Conservation (phyloP, 768 basidiomycete genomes). For the Tylopilus intermedius region DNA sequence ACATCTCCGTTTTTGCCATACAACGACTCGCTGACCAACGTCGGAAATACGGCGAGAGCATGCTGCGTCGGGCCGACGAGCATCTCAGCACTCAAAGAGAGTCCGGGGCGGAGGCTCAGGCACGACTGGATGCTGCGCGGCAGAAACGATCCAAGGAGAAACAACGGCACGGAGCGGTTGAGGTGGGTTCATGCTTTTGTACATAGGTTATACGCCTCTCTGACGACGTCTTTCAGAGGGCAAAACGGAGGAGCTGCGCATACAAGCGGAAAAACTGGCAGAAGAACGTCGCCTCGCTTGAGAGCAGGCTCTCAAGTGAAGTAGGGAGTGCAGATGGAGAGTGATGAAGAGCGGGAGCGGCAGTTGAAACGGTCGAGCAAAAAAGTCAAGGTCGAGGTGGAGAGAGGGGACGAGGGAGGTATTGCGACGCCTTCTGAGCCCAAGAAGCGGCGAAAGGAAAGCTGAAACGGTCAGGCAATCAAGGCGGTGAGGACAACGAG, state of each 20-base stretch:
- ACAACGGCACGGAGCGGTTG: conserved; percentile 55
- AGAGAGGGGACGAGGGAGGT: conserved; percentile 47
- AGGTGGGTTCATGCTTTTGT: conserved; percentile 42
- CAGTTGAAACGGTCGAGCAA: conserved; percentile 52
- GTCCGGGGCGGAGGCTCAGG: conserved; percentile 65
- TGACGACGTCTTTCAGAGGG: conserved; percentile 37
- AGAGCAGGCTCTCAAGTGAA: conserved; percentile 80
- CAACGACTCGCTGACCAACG: conserved; percentile 81
- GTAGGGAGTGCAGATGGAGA: conserved; percentile 59
- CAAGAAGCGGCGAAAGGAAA: conserved; percentile 79
- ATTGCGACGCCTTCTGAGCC: conserved; percentile 36
- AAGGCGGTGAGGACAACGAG: conserved; percentile 55
- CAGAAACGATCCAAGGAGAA: conserved; percentile 77
- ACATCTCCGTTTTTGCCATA: conserved; percentile 70
- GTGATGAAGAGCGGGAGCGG: conserved; percentile 77
- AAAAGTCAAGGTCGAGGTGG: conserved; percentile 48
- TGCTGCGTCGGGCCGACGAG: conserved; percentile 77
- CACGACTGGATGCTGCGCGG: conserved; percentile 72
- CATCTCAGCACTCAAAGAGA: conserved; percentile 69
- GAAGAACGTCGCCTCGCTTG: conserved; percentile 70
- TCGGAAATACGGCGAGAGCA: conserved; percentile 81
- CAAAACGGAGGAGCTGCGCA: conserved; percentile 59
- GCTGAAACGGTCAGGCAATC: conserved; percentile 49
- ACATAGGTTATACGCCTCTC: not conserved
- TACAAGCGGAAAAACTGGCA: conserved; percentile 72